phyloP scores from a whole-genome alignment of 2,329 filamentous ascomycete genomes.

The Calcarisporium arbuscula region DNA sequence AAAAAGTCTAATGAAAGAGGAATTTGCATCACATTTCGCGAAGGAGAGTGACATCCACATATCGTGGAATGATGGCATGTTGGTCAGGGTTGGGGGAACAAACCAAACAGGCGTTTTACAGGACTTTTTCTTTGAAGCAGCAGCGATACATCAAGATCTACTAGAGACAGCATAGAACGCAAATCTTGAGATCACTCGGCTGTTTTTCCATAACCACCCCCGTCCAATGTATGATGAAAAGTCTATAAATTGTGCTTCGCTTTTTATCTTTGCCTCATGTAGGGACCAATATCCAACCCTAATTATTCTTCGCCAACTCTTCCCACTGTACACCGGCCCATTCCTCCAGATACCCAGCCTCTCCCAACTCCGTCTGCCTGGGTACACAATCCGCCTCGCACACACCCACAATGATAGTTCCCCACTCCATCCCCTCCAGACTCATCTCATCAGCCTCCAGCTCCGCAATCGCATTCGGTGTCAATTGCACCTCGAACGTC shows the following conservation, averaged over 20 bases:
- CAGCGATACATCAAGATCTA: slow-evolving; percentile 27
- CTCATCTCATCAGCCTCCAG: slow-evolving; percentile 71
- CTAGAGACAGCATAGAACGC: slow-evolving; percentile 21
- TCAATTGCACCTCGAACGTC: slow-evolving; percentile 88
- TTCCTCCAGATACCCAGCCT: slow-evolving; percentile 80
- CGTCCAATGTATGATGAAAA: no score
- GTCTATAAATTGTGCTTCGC: slow-evolving; percentile 1
- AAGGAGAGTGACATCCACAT: slow-evolving; percentile 17
- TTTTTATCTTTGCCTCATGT: slow-evolving; percentile 16
- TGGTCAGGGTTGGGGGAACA: slow-evolving; percentile 23
- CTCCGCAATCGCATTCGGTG: slow-evolving; percentile 82
- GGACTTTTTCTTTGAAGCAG: slow-evolving; percentile 30
- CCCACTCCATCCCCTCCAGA: slow-evolving; percentile 94
- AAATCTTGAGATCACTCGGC: no score
- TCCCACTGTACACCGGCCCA: slow-evolving; percentile 99
- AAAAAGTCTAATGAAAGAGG: slow-evolving; percentile 10
- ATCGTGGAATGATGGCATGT: slow-evolving; percentile 22
- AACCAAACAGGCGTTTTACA: slow-evolving; percentile 28
- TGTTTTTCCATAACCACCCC: no score
- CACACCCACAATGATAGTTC: slow-evolving; percentile 80
- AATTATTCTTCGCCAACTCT: slow-evolving; percentile 48
- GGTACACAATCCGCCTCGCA: slow-evolving; percentile 74
- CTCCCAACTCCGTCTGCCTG: slow-evolving; percentile 48
- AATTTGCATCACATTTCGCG: slow-evolving; percentile 14
- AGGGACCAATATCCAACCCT: slow-evolving; percentile 11